Base-by-base conservation (phyloP, 1,139 yeast species). In the Suhomyces terraborum region DNA sequence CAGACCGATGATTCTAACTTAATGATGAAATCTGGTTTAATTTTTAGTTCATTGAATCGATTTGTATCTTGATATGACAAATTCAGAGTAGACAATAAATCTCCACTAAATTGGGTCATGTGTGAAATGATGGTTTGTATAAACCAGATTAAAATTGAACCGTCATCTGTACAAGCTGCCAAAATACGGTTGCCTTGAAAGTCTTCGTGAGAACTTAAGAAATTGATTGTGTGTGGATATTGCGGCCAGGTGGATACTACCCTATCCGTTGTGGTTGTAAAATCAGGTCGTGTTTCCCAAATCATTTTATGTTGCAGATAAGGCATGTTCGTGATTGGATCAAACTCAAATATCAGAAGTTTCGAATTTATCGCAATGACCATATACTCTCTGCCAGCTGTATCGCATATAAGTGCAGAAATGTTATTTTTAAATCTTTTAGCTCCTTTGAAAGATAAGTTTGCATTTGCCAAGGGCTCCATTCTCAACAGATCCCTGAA, bases 171-270 rank as follows among this genome's bases (percentile, higher is more conserved):
- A 29, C 84, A 79, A 2, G 69, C 71, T 0, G 66, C 73, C 10
- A 83, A 48, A 0, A 73, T 68, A 23, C 69, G 72, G 18, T 52
- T 48, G 0, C 62, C 69, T 18, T 45, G 19, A 47, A 69, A 65
- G 41, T 52, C 49, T 3, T 52, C 48, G 29, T 58, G 50, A 1
- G 51, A 37, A 7, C 63, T 69, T 1, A 77, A 42, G 48, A 57
- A 73, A 49, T 83, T 84, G 34, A 82, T 69, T 0, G 80, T 70
- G 52, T 81, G 86, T 0, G 88, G 87, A 36, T 61, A 67, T 44
- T 63, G 63, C 0, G 79, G 78, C 75, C 75, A 72, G 0, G 81
- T 73, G 1, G 82, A 67, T 1, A 61, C 54, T 14, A 61, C 48
- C 16, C 75, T 43, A 45, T 73, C 79, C 0, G 62, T 47, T 1